Percentiles rank a stretch among this genome's conserved stretches.
Evolutionary conservation across 2,329 filamentous ascomycete species (phyloP).

Genomic region (Hypoxylon sp.): DNA sequence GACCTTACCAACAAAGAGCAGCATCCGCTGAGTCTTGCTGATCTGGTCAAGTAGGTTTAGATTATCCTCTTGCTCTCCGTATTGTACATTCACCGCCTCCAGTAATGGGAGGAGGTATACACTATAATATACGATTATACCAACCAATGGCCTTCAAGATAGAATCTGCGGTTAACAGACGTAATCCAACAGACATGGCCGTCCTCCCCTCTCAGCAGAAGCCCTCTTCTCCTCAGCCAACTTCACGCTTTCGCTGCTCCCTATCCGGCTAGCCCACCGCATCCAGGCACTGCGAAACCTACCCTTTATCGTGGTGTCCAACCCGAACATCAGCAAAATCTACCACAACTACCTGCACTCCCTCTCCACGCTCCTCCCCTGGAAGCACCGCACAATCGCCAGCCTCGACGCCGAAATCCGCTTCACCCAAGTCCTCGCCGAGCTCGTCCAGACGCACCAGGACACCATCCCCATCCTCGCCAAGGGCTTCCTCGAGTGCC

Average conservation of each 20-base stretch:
- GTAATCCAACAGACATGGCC: constrained; percentile 70
- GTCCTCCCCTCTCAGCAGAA: constrained; percentile 83
- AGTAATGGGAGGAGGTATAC: not conserved
- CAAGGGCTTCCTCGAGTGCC: constrained; percentile 90
- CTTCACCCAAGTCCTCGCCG: constrained; percentile 93
- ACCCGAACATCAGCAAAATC: constrained; percentile 92
- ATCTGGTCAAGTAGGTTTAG: constrained; percentile 81
- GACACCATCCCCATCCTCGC: constrained; percentile 96
- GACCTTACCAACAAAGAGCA: constrained; percentile 82
- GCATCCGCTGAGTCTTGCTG: constrained; percentile 85
- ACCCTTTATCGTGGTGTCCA: constrained; percentile 98
- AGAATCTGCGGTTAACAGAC: constrained; percentile 2
- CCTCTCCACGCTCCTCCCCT: constrained; percentile 89
- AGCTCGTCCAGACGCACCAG: constrained; percentile 93
- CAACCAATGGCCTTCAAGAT: not conserved
- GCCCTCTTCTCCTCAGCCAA: constrained; percentile 92
- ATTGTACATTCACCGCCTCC: constrained; percentile 23
- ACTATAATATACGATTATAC: constrained; percentile 1
- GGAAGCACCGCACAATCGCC: constrained; percentile 76
- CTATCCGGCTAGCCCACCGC: constrained; percentile 90
- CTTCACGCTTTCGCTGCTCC: constrained; percentile 93
- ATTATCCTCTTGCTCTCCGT: not conserved
- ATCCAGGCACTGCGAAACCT: constrained; percentile 94
- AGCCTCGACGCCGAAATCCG: constrained; percentile 87
- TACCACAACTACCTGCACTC: constrained; percentile 98